A percentile compares a stretch with the other conserved stretches of the same genome.
Evolutionary conservation across 2,329 filamentous ascomycete genomes (phyloP).

Genomic region (Trichoderma sp.): DNA sequence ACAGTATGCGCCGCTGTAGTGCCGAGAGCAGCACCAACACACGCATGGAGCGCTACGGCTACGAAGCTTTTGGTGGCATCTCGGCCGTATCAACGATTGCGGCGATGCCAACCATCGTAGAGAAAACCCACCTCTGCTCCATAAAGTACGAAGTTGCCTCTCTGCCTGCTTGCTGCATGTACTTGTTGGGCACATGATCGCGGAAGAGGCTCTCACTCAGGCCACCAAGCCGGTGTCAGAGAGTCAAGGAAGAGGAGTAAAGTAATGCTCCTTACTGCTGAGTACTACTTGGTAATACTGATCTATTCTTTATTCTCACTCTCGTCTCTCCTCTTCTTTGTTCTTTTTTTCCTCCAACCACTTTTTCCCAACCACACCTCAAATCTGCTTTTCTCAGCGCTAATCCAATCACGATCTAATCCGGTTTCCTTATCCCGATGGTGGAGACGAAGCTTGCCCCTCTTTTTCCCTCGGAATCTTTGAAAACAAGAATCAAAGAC

Average conservation of each 20-base stretch:
- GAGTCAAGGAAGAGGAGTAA: neutral
- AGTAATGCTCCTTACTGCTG: neutral
- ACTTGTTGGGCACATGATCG: neutral
- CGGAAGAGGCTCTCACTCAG: neutral
- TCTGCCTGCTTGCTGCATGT: neutral
- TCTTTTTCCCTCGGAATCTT: neutral
- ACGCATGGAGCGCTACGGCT: neutral
- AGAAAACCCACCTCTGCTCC: neutral
- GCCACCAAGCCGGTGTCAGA: neutral
- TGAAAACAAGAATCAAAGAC: neutral
- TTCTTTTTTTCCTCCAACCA: neutral
- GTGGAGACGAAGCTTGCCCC: neutral
- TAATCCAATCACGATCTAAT: conserved; percentile 3
- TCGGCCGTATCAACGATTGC: neutral
- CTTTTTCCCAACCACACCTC: neutral
- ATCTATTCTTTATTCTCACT: neutral
- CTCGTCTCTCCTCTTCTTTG: neutral
- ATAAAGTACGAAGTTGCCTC: neutral
- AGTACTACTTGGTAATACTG: neutral
- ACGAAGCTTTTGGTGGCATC: neutral
- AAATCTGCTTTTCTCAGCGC: neutral
- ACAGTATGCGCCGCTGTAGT: neutral
- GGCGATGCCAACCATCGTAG: neutral
- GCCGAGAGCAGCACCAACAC: neutral
- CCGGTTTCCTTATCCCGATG: neutral